Evolutionary conservation across 2,329 filamentous ascomycete genomes (phyloP), one percentile per base, ranked within the genome.

Genomic region (Colletotrichum truncatum): DNA sequence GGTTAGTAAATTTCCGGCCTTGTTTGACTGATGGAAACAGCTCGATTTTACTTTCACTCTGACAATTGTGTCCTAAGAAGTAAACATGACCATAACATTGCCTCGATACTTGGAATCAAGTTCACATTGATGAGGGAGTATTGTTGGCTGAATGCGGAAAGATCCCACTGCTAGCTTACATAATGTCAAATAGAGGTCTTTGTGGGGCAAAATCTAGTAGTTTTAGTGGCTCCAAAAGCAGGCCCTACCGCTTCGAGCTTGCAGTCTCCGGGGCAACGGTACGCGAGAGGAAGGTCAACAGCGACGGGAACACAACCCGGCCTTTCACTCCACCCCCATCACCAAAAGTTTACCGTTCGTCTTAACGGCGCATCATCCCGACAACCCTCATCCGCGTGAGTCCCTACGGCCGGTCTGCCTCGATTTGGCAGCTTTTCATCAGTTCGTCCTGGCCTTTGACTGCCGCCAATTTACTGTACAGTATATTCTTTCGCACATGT

Each of bases 351-450:
- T 66, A 51, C 58, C 49, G 58, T 51, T 51, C 34, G 57, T 65
- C 41, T 45, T 49, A 55, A 65, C 57, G 63, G 49, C 55, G 57
- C 56, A 61, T 25, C 56, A 61, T 65, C 62, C 55, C 56, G 48
- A 61, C 63, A 55, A 45, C 49, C 56, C 46, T 48, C 18, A 54
- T 36, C 48, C n/a, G 56, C 34, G 58, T 56, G 43, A 63, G 58
- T 63, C 30, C 26, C 7, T 38, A 23, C 60, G 69, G n/a, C 60
- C 57, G 21, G 46, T 56, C 48, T 43, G 60, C 25, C 48, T 63
- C 48, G 57, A 63, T 28, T 43, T 28, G 52, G 55, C 59, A 74
- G n/a, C n/a, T 70, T 72, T 75, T 70, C 64, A 64, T 76, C 72
- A 70, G 70, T 74, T 70, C 51, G 67, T 54, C 46, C 36, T 51